Conservation (phyloP, 306 rosid species). For the Acmispon strigosus region DNA sequence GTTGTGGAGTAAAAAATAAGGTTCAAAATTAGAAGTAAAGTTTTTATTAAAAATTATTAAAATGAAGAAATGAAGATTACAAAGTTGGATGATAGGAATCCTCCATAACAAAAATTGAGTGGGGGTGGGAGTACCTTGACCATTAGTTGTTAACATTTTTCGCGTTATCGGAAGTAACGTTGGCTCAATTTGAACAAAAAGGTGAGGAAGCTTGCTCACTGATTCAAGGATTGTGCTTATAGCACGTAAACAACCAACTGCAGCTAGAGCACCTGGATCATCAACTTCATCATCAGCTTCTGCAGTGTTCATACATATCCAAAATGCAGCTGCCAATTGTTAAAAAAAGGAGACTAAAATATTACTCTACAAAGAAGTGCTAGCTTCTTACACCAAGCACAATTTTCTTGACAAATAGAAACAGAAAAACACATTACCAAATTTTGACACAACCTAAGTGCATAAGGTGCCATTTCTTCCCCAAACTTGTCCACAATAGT, state of each 20-base stretch:
- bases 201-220: constrained; percentile 93
- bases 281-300: constrained; percentile 90
- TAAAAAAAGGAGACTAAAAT: too few relatives aligned
- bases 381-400: background rate
- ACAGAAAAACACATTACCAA: constrained; percentile 42
- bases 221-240: constrained; percentile 94
- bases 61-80: background rate
- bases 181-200: constrained; percentile 80
- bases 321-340: constrained; percentile 80
- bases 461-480: constrained; percentile 99
- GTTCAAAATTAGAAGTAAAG: too few relatives aligned
- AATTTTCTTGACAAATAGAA: background rate
- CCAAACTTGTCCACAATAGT: too few relatives aligned
- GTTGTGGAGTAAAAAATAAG: too few relatives aligned
- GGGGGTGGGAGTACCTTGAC: constrained; percentile 52
- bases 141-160: constrained; percentile 90
- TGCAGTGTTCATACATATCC: constrained; percentile 90
- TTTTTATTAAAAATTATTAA: background rate
- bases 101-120: background rate
- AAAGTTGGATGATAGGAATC: background rate
- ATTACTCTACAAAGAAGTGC: background rate
- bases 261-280: constrained; percentile 95
- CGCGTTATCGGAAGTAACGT: constrained; percentile 89
- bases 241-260: too few relatives aligned
- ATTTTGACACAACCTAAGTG: constrained; percentile 87